A percentile compares a stretch with the other conserved stretches of the same genome.
Conservation (phyloP, 1,139 yeast species). For the Nadsonia starkeyi-henricii region DNA sequence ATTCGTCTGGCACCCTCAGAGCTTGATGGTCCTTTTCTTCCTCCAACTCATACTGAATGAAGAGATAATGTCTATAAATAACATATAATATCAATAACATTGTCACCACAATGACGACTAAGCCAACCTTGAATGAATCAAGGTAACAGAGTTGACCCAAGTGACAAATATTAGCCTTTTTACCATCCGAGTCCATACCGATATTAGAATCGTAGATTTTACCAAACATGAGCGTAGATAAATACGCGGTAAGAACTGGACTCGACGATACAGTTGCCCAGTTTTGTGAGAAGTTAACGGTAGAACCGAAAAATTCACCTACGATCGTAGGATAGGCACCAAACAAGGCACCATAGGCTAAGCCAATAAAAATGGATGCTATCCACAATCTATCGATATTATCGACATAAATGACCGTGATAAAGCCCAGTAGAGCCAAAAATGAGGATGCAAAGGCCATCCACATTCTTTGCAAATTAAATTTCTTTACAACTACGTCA, state of each 20-base stretch:
- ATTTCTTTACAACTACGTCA: conserved; percentile 34
- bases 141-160: conserved; percentile 18
- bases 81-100: background rate
- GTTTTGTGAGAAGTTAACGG: conserved; percentile 54
- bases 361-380: conserved; percentile 52
- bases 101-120: background rate
- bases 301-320: conserved; percentile 64
- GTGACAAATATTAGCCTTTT: conserved; percentile 14
- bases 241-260: conserved; percentile 26
- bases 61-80: background rate
- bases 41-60: background rate
- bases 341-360: conserved; percentile 68
- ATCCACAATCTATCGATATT: conserved; percentile 29
- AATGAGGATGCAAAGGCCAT: conserved; percentile 31
- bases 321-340: conserved; percentile 73
- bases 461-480: conserved; percentile 28
- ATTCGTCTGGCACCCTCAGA: no score
- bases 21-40: background rate
- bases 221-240: conserved; percentile 27
- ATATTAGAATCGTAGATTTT: conserved; percentile 4
- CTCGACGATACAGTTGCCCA: conserved; percentile 54
- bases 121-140: conserved; percentile 12
- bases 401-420: conserved; percentile 13
- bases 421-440: conserved; percentile 4
- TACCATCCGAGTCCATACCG: conserved; percentile 3